Percentiles rank a stretch among this genome's conserved stretches.
phyloP scores from a whole-genome alignment of 2,329 filamentous ascomycete species.

The Penicillium thymicola region DNA sequence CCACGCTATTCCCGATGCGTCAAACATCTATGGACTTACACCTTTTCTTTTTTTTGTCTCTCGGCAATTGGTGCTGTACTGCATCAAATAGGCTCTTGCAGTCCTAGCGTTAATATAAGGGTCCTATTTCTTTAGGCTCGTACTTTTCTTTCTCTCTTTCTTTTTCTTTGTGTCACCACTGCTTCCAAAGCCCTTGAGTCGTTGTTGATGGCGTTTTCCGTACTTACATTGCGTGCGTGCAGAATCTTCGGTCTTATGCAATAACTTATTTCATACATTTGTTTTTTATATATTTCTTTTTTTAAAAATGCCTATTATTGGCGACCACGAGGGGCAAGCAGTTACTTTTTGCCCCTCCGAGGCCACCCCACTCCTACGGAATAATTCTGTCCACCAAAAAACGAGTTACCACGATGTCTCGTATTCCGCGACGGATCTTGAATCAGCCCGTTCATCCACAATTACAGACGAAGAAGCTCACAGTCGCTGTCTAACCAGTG shows the following conservation, averaged over 20 bases:
- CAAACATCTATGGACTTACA: not conserved
- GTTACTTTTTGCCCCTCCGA: slow-evolving; percentile 10
- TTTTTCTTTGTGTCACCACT: not conserved
- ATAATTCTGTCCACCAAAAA: not conserved
- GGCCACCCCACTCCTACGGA: slow-evolving; percentile 16
- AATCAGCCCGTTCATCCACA: slow-evolving; percentile 3
- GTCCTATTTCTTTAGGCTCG: not conserved
- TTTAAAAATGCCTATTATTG: not conserved
- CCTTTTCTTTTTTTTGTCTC: no score
- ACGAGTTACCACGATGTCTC: slow-evolving; percentile 8
- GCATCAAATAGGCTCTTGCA: not conserved
- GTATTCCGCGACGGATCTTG: slow-evolving; percentile 1
- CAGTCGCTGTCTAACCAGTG: slow-evolving; percentile 21
- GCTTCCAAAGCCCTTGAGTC: not conserved
- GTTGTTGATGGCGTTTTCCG: not conserved
- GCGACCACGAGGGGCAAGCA: not conserved
- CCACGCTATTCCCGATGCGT: not conserved
- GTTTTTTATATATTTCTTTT: not conserved
- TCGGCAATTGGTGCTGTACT: not conserved
- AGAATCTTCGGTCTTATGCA: not conserved
- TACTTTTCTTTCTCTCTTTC: no score
- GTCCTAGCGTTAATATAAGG: not conserved
- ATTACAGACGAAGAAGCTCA: slow-evolving; percentile 17
- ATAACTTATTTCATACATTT: not conserved
- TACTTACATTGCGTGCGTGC: not conserved